phyloP scores from a whole-genome alignment of 768 basidiomycete genomes.

The Scleroderma citrinum region DNA sequence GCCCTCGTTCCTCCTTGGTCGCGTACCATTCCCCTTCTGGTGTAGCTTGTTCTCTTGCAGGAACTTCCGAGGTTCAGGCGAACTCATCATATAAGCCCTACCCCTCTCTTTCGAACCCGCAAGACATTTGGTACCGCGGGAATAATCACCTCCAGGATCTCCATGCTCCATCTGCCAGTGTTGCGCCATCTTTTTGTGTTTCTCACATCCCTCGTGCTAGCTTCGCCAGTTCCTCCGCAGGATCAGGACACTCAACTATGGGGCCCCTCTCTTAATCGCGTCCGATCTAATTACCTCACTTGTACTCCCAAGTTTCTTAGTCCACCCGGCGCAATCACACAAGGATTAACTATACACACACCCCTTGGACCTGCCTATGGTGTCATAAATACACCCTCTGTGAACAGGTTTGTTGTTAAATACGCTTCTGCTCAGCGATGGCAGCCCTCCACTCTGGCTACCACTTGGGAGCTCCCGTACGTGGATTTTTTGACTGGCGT shows the following conservation, averaged over 20 bases:
- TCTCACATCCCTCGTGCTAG: constrained; percentile 25
- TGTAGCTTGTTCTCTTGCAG: neutral
- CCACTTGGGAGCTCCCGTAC: constrained; percentile 60
- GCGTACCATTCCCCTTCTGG: no score
- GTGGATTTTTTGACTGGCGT: constrained; percentile 16
- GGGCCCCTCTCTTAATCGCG: constrained; percentile 20
- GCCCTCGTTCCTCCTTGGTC: no score
- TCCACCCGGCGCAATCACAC: constrained; percentile 28
- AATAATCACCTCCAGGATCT: no score
- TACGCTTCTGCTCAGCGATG: constrained; percentile 64
- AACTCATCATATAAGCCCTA: neutral
- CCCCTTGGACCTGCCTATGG: constrained; percentile 55
- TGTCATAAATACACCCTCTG: constrained; percentile 40
- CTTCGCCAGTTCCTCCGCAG: constrained; percentile 20
- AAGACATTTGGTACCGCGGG: no score
- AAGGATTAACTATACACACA: constrained; percentile 33
- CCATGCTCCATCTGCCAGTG: neutral
- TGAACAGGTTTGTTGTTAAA: constrained; percentile 54
- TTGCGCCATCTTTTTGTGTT: constrained; percentile 5
- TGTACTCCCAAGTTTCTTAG: constrained; percentile 35
- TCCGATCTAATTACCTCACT: constrained; percentile 10
- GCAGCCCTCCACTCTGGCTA: constrained; percentile 47
- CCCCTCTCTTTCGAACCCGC: no score
- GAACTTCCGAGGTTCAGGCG: neutral
- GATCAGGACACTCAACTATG: constrained; percentile 13